Conservation (phyloP, 768 basidiomycete species). For the Psilocybe sp. region DNA sequence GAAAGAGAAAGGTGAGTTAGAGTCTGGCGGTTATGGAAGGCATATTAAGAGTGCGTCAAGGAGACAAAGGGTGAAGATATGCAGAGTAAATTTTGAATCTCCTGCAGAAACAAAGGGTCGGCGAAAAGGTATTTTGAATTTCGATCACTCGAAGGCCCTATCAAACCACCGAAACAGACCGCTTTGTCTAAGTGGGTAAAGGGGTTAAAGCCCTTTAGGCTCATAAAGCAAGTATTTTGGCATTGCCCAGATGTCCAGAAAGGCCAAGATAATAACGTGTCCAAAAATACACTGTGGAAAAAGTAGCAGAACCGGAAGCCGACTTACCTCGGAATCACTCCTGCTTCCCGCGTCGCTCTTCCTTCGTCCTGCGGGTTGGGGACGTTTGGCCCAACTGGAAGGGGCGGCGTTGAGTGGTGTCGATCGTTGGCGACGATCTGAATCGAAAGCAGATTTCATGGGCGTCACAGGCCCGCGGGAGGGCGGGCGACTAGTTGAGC, state of each 20-base stretch:
- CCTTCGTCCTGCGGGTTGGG: slow-evolving; percentile 61
- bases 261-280: neutral
- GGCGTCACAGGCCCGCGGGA: slow-evolving; percentile 54
- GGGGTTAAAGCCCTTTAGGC: no score
- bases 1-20: neutral
- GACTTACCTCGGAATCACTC: slow-evolving; percentile 74
- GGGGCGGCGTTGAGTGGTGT: slow-evolving; percentile 60
- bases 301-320: neutral
- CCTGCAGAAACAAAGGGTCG: slow-evolving; percentile 4
- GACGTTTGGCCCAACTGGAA: slow-evolving; percentile 75
- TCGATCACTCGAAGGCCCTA: neutral
- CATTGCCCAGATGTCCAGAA: no score
- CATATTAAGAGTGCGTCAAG: no score
- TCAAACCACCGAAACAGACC: no score
- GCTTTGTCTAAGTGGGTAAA: no score
- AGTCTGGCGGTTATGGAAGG: neutral
- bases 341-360: slow-evolving; percentile 73
- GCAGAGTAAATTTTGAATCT: no score
- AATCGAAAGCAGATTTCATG: slow-evolving; percentile 62
- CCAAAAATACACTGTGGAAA: neutral
- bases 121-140: slow-evolving; percentile 6
- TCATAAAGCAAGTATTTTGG: no score
- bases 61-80: no score
- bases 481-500: slow-evolving; percentile 45
- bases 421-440: slow-evolving; percentile 65